Base-by-base conservation (phyloP, 208 protist genomes). In the Leishmania gerbilli region DNA sequence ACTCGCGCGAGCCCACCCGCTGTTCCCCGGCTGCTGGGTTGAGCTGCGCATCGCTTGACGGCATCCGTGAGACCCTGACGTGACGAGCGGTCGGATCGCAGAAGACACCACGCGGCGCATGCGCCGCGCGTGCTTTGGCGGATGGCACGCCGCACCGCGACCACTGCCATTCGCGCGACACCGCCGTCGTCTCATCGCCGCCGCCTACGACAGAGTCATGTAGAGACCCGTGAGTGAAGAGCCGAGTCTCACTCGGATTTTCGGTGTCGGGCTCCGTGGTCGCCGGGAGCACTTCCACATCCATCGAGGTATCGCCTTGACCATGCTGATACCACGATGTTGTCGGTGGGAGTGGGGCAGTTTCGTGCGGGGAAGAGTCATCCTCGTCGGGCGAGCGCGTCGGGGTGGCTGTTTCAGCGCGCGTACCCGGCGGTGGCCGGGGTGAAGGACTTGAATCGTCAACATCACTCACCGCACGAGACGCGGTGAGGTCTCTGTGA, bases 361-460 rank as follows among this genome's bases (percentile, higher is more conserved):
- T 40, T 7, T 72, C 69, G 47, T 34, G 21, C 5, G 47, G 42
- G 1, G 21, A 24, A 1, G 31, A 34, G 15, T 11, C 72, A 53
- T 34, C 17, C 19, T 60, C 34, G 19, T 49, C 55, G 21, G 55
- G n/a, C 0, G 74, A 77, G 6, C 40, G 24, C 31, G 11, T 67
- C 4, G 82, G 82, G 27, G 82, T 85, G 0, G 78, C 82, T 7
- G 82, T 85, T 42, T 62, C 82, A 1, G 82, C 60, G 3, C 82
- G 82, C 27, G 65, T 27, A 1, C 74, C 62, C 5, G 60, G 79
- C 0, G 84, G 84, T 37, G 42, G 68, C 8, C 84, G 79, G 0
- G 84, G 84, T 17, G 84, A 77, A 6, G 84, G 84, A 34, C 84
- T 87, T 27, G 7, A 60, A n/a, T 78, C 72, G 8, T 82, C 74